phyloP scores from a whole-genome alignment of 2,329 filamentous ascomycete genomes.

The Trichoderma sp. region DNA sequence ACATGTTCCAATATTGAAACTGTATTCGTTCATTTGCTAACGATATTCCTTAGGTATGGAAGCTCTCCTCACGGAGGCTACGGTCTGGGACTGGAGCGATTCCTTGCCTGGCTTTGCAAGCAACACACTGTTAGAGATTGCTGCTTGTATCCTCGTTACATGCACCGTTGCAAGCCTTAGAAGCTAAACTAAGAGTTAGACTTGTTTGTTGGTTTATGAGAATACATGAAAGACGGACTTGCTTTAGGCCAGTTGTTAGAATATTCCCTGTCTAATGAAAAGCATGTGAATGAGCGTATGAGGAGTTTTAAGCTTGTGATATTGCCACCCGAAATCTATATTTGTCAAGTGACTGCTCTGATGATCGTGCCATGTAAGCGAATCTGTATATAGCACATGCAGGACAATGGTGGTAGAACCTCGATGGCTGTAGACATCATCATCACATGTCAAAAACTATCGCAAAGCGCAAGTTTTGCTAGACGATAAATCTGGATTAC shows the following conservation, averaged over 20 bases:
- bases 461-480: background rate
- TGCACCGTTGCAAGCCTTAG: constrained; percentile 74
- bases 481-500: background rate
- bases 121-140: constrained; percentile 62
- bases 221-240: background rate
- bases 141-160: constrained; percentile 75
- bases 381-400: background rate
- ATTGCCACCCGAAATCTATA: background rate
- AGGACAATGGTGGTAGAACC: background rate
- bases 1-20: background rate
- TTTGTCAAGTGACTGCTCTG: background rate
- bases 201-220: constrained; percentile 3
- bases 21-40: background rate
- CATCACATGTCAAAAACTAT: constrained; percentile 4
- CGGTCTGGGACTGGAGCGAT: constrained; percentile 62
- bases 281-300: background rate
- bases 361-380: background rate
- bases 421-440: background rate
- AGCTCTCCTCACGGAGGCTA: constrained; percentile 91
- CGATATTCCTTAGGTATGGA: constrained; percentile 55
- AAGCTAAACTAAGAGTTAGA: background rate
- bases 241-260: background rate
- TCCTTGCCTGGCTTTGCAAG: constrained; percentile 62
- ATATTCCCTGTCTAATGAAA: background rate
- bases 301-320: background rate